Base-by-base conservation (phyloP, 768 basidiomycete species). In the Amyloporia xantha region DNA sequence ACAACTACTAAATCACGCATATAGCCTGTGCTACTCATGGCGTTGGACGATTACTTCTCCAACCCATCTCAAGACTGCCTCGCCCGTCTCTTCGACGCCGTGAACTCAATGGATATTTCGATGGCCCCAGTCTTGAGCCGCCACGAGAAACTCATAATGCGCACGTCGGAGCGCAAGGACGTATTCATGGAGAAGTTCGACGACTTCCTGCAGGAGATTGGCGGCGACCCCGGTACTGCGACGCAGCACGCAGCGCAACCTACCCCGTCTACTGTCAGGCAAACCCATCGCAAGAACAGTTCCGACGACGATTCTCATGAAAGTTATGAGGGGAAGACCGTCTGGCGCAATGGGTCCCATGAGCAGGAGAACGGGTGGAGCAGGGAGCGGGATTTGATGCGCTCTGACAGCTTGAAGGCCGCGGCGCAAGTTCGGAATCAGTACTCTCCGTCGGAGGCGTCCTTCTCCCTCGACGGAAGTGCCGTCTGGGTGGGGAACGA, bases 21-120 rank as follows among this genome's bases (percentile, higher is more conserved):
- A 17, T 59, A 96, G 93, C 94, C 94, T 13, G 81, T 97, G 44
- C 81, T 99, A 9, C 72, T 96, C 2, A 84, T 98, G 60, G 94
- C 95, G 4, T 76, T 99, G 40, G 92, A 97, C 62, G 92, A 97
- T 66, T 99, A 97, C 68, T 92, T 94, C 65, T 71, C 78, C 21
- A 77, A 85, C 54, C 93, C 94, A 0, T 92, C 91, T 0, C 83
- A 94, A 62, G 89, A 91, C 55, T 89, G 91, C 58, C 81, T 99
- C 12, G 81, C 87, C 2, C 82, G 88, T 2, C 75, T 99, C 2
- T 98, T 92, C 63, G 90, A 95, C 56, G 83, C 93, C 4, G 84
- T 97, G 53, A 98, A 98, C 63, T 81, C 87, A 5, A 91, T 98
- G 78, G 82, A 95, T 59, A 71, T 91, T 17, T 76, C 82, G n/a